These are phyloP conservation scores for Leptomonas pyrrhocoris DNA, from an alignment of 208 protist species.

Conservation along the genomic window DNA sequence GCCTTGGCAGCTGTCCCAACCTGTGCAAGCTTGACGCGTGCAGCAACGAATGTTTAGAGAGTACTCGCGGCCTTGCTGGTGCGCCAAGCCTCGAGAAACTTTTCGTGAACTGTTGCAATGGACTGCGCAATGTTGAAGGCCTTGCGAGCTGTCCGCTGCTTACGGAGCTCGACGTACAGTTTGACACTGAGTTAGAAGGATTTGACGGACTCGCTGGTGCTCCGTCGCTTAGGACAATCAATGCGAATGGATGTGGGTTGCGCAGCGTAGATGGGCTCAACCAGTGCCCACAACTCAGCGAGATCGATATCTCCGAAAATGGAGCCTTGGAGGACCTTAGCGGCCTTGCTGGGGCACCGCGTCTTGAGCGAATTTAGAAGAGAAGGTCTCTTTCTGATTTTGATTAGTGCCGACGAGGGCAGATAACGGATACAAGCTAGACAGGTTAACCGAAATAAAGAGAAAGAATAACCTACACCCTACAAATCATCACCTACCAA, in stretches of 20 bases:
- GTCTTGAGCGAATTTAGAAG: too few relatives aligned
- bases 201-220: conserved; percentile 3
- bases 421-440: too few relatives aligned
- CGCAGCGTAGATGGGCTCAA: neutral
- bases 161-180: conserved; percentile 1
- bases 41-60: conserved; percentile 2
- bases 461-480: too few relatives aligned
- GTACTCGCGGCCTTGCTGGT: conserved; percentile 1
- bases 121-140: neutral
- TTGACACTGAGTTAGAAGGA: neutral
- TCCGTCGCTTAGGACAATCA: neutral
- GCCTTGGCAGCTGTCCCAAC: neutral
- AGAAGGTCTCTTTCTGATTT: too few relatives aligned
- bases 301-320: conserved; percentile 5
- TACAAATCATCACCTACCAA: too few relatives aligned
- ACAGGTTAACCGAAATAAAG: too few relatives aligned
- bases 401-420: too few relatives aligned
- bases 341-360: conserved; percentile 1
- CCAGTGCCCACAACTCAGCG: neutral
- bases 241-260: conserved; percentile 8
- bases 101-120: neutral
- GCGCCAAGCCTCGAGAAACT: neutral
- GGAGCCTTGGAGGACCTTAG: neutral
- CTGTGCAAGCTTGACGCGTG: neutral
- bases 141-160: neutral